Percentiles rank a stretch among this genome's conserved stretches.
Evolutionary conservation across 495 filamentous ascomycete species (phyloP).

Genomic region (Hypoxylon subgilvum): DNA sequence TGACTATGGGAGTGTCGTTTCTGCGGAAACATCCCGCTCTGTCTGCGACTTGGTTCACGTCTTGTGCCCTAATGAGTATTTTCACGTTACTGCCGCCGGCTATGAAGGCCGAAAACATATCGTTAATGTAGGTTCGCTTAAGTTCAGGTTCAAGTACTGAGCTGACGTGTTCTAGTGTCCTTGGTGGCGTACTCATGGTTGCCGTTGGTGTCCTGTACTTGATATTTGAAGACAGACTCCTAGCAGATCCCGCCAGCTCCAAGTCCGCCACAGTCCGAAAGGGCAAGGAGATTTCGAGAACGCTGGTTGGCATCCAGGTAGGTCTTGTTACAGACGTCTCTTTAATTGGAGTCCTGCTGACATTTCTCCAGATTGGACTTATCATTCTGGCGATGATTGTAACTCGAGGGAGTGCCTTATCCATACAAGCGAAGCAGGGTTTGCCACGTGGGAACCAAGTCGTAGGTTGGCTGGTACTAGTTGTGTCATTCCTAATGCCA

Average conservation of each 20-base stretch:
- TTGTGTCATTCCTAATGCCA: constrained; percentile 78
- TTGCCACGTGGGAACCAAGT: constrained; percentile 89
- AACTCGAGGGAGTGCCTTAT: constrained; percentile 79
- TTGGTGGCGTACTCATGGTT: constrained; percentile 81
- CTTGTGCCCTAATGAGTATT: constrained; percentile 81
- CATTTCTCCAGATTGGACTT: constrained; percentile 69
- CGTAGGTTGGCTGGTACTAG: constrained; percentile 86
- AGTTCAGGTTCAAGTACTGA: background rate
- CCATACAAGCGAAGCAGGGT: constrained; percentile 83
- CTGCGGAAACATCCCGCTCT: constrained; percentile 66
- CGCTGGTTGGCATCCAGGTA: constrained; percentile 54
- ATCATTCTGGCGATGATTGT: constrained; percentile 82
- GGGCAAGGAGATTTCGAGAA: constrained; percentile 42
- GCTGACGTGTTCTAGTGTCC: constrained; percentile 61
- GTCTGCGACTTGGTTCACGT: constrained; percentile 73
- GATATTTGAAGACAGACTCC: constrained; percentile 75
- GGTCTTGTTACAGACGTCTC: constrained; percentile 10
- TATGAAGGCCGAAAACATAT: constrained; percentile 78
- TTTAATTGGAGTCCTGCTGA: constrained; percentile 27
- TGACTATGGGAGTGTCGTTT: constrained; percentile 74
- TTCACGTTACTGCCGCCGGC: constrained; percentile 92
- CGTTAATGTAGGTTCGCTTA: constrained; percentile 69
- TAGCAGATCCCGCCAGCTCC: constrained; percentile 51
- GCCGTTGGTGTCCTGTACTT: constrained; percentile 80
- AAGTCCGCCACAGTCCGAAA: constrained; percentile 29